These are phyloP conservation scores for Cynara cardunculus DNA, from an alignment of 129 eudicot genomes.

Conservation along the genomic window DNA sequence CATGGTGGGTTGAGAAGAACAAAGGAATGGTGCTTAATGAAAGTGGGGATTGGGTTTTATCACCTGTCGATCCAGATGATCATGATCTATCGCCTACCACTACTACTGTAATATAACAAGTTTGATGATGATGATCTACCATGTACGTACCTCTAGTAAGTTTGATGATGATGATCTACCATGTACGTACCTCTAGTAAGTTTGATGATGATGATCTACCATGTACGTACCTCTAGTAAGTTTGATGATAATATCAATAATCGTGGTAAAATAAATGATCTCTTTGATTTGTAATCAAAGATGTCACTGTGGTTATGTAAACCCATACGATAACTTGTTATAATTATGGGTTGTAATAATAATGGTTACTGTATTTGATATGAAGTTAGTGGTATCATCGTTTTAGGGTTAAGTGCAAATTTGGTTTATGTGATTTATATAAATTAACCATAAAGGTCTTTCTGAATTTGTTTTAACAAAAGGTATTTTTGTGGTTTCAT, in stretches of 20 bases:
- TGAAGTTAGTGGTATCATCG: no score
- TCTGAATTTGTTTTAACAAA: no score
- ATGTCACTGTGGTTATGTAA: neutral
- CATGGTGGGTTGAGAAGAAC: slow-evolving; percentile 30
- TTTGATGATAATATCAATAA: neutral
- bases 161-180: neutral
- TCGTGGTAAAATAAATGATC: neutral
- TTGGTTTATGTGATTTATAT: no score
- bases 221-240: neutral
- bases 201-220: no score
- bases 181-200: no score
- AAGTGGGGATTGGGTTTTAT: slow-evolving; percentile 26
- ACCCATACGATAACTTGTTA: neutral
- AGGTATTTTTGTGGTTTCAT: no score
- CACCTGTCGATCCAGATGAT: slow-evolving; percentile 18
- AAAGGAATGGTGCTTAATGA: slow-evolving; percentile 25
- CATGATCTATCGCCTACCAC: slow-evolving; percentile 10
- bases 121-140: neutral
- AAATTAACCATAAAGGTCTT: no score
- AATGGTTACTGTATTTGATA: no score
- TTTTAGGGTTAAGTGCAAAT: no score
- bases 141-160: no score
- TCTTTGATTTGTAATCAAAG: neutral
- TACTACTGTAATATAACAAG: neutral
- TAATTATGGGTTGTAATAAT: no score